These are phyloP conservation scores for Acmispon strigosus DNA, from an alignment of 306 rosid genomes.

Conservation along the genomic window DNA sequence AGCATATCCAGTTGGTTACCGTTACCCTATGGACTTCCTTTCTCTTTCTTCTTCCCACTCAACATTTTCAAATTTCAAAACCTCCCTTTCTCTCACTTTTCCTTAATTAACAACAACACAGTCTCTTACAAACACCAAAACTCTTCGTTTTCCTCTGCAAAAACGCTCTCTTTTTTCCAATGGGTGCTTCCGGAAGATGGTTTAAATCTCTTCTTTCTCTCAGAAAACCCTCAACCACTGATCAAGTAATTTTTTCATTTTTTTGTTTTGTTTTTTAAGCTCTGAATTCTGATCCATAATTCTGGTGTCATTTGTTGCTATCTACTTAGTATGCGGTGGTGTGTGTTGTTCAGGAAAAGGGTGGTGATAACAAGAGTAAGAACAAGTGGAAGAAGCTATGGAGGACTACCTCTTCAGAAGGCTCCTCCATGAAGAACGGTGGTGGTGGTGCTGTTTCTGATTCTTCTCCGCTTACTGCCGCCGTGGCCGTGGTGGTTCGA, in stretches of 20 bases:
- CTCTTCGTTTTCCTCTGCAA: not conserved
- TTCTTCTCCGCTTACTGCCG: constrained; percentile 42
- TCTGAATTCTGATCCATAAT: not conserved
- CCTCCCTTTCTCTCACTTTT: not conserved
- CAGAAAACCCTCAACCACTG: constrained; percentile 38
- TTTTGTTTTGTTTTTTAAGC: not conserved
- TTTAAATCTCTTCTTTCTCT: constrained; percentile 58
- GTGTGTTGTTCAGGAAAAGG: constrained; percentile 37
- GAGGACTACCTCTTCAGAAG: constrained; percentile 62
- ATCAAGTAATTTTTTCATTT: constrained; percentile 37
- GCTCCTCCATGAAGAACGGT: constrained; percentile 30
- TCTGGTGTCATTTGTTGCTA: not conserved
- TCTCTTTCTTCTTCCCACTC: not conserved
- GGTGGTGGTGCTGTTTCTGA: constrained; percentile 11
- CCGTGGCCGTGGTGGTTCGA: constrained; percentile 63
- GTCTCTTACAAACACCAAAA: too few relatives aligned
- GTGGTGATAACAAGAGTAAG: constrained; percentile 41
- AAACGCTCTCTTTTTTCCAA: constrained; percentile 23
- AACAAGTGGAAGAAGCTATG: constrained; percentile 92
- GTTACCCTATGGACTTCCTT: constrained; percentile 8
- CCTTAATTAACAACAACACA: too few relatives aligned
- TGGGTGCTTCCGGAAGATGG: constrained; percentile 87
- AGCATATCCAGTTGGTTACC: constrained; percentile 12
- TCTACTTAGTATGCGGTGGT: not conserved
- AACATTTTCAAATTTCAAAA: constrained; percentile 52